phyloP scores from a whole-genome alignment of 768 basidiomycete genomes.

The Boletales sp. region DNA sequence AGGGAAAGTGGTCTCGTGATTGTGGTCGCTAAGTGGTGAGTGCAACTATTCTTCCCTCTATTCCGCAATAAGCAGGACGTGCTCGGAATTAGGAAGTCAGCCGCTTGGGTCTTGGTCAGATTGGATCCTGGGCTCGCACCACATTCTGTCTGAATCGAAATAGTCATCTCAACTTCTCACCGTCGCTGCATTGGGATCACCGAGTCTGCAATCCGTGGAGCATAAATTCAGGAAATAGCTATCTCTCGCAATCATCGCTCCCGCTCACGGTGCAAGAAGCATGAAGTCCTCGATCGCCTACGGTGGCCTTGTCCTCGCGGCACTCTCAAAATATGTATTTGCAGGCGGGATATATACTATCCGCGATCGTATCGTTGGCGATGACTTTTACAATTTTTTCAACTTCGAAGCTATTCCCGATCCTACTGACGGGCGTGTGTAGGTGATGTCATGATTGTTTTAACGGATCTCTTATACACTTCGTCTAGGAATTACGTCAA shows the following conservation, averaged over 20 bases:
- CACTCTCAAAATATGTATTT: conserved; percentile 10
- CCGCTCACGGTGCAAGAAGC: background rate
- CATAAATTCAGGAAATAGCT: conserved; percentile 14
- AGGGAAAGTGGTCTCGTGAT: background rate
- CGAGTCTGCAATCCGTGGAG: background rate
- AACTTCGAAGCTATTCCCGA: conserved; percentile 32
- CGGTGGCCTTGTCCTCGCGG: conserved; percentile 9
- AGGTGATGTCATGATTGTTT: conserved; percentile 8
- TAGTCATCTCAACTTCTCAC: too few species aligned
- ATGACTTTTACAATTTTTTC: conserved; percentile 30
- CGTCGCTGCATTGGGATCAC: too few species aligned
- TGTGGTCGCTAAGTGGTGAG: background rate
- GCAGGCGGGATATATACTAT: conserved; percentile 26
- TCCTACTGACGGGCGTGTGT: conserved; percentile 37
- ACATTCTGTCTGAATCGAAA: too few species aligned
- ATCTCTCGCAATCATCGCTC: background rate
- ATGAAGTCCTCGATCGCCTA: conserved; percentile 13
- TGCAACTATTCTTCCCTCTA: too few species aligned
- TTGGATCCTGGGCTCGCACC: background rate
- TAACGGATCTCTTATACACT: background rate
- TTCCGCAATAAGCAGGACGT: background rate
- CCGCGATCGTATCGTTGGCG: conserved; percentile 26
- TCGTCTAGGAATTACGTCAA: conserved; percentile 32
- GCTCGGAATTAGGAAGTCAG: background rate
- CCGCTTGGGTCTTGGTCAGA: background rate